Evolutionary conservation across 192 early-diverging fungal species (phyloP).

Genomic region (Gonapodya sp.): DNA sequence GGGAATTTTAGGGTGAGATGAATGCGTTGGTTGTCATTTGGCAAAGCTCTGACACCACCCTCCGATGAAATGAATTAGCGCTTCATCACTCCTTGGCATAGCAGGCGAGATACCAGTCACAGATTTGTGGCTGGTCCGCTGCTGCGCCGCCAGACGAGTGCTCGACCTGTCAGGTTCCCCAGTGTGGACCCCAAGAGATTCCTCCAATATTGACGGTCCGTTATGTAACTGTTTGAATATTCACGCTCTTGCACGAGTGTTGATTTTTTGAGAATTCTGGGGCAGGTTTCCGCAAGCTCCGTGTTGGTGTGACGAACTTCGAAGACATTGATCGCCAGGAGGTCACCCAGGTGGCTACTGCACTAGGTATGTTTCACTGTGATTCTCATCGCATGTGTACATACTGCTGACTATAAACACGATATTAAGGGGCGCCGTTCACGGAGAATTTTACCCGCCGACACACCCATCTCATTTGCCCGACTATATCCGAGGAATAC

Average conservation of each 20-base stretch:
- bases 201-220: too few relatives aligned
- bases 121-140: neutral
- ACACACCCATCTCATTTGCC: neutral
- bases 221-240: too few relatives aligned
- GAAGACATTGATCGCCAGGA: neutral
- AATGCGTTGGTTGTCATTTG: neutral
- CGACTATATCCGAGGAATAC: neutral
- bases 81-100: neutral
- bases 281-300: too few relatives aligned
- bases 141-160: neutral
- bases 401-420: too few relatives aligned
- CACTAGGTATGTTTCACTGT: neutral
- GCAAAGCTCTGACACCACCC: neutral
- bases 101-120: neutral
- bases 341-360: neutral
- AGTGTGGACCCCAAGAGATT: neutral
- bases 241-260: too few relatives aligned
- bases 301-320: neutral
- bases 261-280: too few relatives aligned
- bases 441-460: neutral
- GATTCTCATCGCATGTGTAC: too few relatives aligned
- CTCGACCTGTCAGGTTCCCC: neutral
- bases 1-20: neutral
- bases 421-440: neutral
- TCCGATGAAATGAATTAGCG: neutral